Percentiles rank a stretch among this genome's conserved stretches.
These are phyloP conservation scores for Penicillium canescens DNA, from an alignment of 495 filamentous ascomycete genomes.

Conservation along the genomic window DNA sequence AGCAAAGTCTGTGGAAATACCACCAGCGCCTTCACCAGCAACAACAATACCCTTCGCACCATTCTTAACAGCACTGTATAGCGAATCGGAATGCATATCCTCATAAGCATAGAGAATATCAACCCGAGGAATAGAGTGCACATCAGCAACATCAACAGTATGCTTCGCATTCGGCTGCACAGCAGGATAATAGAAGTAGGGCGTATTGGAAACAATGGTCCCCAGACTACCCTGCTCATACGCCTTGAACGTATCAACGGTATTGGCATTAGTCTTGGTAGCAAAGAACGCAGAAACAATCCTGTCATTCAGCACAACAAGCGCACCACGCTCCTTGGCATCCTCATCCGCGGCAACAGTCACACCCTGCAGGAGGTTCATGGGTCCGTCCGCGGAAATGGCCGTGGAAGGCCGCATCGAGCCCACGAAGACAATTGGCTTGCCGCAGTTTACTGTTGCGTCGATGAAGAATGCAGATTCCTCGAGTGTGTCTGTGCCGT, in stretches of 20 bases:
- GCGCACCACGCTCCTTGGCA: conserved; percentile 37
- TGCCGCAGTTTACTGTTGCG: conserved; percentile 44
- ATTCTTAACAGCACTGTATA: conserved; percentile 35
- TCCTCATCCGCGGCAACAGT: conserved; percentile 39
- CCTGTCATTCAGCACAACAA: conserved; percentile 54
- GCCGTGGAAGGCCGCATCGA: conserved; percentile 52
- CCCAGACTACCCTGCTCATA: conserved; percentile 46
- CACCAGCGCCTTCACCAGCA: conserved; percentile 31
- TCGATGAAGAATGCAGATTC: conserved; percentile 54
- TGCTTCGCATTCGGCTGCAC: conserved; percentile 36
- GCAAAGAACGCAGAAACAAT: conserved; percentile 47
- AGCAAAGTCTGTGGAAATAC: conserved; percentile 20
- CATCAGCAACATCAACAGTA: conserved; percentile 31
- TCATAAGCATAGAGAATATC: conserved; percentile 40
- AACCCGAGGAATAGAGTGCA: conserved; percentile 40
- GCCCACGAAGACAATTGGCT: conserved; percentile 50
- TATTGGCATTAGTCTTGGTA: conserved; percentile 54
- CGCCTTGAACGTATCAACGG: conserved; percentile 51
- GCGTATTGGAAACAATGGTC: conserved; percentile 44
- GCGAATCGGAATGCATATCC: conserved; percentile 38
- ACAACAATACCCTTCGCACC: conserved; percentile 47
- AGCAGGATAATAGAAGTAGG: conserved; percentile 46
- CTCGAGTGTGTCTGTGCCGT: conserved; percentile 53
- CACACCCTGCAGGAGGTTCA: conserved; percentile 50
- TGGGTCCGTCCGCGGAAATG: conserved; percentile 51